Evolutionary conservation across 768 basidiomycete species (phyloP).

Genomic region (Tulasnella sp.): DNA sequence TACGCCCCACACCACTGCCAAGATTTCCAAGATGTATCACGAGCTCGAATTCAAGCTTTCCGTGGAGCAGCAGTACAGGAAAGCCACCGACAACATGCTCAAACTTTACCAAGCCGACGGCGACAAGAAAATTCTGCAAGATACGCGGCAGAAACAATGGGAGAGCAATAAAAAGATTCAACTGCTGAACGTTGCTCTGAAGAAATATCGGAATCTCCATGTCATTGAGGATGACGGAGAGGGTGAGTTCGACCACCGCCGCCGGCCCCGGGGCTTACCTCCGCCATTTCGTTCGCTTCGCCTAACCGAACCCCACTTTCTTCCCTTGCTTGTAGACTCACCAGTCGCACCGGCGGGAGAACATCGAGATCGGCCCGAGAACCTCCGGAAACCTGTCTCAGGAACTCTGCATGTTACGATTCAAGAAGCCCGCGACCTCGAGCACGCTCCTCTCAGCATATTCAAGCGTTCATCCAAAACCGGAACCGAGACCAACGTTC

Average conservation of each 20-base stretch:
- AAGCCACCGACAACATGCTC: slow-evolving; percentile 98
- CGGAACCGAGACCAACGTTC: slow-evolving; percentile 78
- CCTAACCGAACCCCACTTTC: not conserved
- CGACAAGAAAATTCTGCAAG: slow-evolving; percentile 90
- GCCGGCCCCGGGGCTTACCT: not conserved
- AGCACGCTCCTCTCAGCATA: slow-evolving; percentile 76
- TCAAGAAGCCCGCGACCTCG: slow-evolving; percentile 87
- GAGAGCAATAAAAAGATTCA: slow-evolving; percentile 98
- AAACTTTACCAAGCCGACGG: slow-evolving; percentile 94
- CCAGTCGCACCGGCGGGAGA: slow-evolving; percentile 53
- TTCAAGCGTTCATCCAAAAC: slow-evolving; percentile 71
- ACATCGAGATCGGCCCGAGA: slow-evolving; percentile 86
- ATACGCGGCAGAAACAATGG: slow-evolving; percentile 88
- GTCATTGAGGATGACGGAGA: slow-evolving; percentile 82
- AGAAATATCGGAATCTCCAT: slow-evolving; percentile 93
- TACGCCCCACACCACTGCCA: slow-evolving; percentile 90
- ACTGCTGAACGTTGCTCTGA: slow-evolving; percentile 83
- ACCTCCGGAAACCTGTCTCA: slow-evolving; percentile 90
- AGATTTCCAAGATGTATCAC: slow-evolving; percentile 96
- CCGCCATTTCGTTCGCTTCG: not conserved
- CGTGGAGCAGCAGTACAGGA: slow-evolving; percentile 96
- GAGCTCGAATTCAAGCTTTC: slow-evolving; percentile 99
- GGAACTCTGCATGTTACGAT: slow-evolving; percentile 87
- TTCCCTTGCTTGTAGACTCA: not conserved
- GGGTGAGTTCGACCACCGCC: slow-evolving; percentile 43